Base-by-base conservation (phyloP, 306 rosid species). In the Rosa rugosa region DNA sequence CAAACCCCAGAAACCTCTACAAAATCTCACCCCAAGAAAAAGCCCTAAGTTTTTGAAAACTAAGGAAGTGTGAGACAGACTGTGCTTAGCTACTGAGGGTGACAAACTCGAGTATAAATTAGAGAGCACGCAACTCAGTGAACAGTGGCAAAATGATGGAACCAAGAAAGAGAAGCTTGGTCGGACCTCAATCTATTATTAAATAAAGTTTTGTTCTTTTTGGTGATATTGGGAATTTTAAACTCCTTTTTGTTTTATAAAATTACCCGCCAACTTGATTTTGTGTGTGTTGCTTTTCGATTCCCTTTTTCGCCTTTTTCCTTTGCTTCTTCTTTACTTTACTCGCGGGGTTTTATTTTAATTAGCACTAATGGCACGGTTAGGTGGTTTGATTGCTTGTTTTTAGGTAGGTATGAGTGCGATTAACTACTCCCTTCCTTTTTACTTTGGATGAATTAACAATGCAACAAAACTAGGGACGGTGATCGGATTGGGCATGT, bases 191-290 rank as follows among this genome's bases (percentile, higher is more conserved):
- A 79, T 11, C 66, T 5, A 69, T 18, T 75, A 83, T 79, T 79
- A 57, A 79, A 69, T 83, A 12, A 2, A 1, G 40, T 59, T 78
- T 73, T 73, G 54, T 54, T 72, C 54, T 54, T 44, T 54, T 69
- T 62, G 0, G 41, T 6, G 49, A 11, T 46, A 11, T 83, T 42
- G 4, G 4, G 23, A 10, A 7, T 73, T 71, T 51, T 44, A 77
- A 44, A 65, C 36, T 25, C 13, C 13, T 5, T 11, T 71, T 77
- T 76, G 8, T 60, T 66, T 42, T 64, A 64, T 82, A 77, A 72
- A 63, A 72, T 77, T 78, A 45, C 82, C 85, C 79, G 79, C 82
- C 84, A 63, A 62, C 78, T 62, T 75, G 77, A 13, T 68, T 31
- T 38, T 5, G 49, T 38, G 72, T 36, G 76, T 14, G 42, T 25